Percentiles rank a stretch among this genome's conserved stretches.
phyloP scores from a whole-genome alignment of 441 rosid genomes.

The Mallotus japonicus region DNA sequence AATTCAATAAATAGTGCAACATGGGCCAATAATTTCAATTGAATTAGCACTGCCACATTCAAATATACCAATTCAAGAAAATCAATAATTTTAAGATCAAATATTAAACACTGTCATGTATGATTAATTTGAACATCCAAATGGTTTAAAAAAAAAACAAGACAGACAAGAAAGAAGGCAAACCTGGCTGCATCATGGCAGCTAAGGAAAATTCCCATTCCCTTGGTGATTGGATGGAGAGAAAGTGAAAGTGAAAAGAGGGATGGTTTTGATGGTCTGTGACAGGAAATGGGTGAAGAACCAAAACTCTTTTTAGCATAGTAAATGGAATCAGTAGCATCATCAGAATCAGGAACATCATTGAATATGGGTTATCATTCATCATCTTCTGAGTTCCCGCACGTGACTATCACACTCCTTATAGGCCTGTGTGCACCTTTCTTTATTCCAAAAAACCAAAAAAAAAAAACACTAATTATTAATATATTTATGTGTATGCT shows the following conservation, averaged over 20 bases:
- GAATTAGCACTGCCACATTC: no score
- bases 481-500: no score
- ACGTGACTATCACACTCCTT: constrained; percentile 7
- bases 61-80: no score
- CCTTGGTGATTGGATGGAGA: background rate
- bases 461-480: no score
- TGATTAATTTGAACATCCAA: no score
- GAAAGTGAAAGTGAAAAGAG: background rate
- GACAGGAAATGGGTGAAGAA: background rate
- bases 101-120: no score
- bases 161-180: no score
- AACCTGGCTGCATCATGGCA: background rate
- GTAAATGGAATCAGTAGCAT: constrained; percentile 14
- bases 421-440: background rate
- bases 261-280: background rate
- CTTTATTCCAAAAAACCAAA: background rate
- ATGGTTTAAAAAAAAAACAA: no score
- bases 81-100: no score
- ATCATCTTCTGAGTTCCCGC: constrained; percentile 9
- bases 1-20: no score
- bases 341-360: constrained; percentile 14
- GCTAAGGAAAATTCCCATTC: background rate
- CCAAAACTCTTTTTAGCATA: background rate
- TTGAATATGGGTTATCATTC: constrained; percentile 12
- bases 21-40: no score